Conservation (phyloP, 2,329 filamentous ascomycete species). For the Neofusicoccum kwambonambiense region DNA sequence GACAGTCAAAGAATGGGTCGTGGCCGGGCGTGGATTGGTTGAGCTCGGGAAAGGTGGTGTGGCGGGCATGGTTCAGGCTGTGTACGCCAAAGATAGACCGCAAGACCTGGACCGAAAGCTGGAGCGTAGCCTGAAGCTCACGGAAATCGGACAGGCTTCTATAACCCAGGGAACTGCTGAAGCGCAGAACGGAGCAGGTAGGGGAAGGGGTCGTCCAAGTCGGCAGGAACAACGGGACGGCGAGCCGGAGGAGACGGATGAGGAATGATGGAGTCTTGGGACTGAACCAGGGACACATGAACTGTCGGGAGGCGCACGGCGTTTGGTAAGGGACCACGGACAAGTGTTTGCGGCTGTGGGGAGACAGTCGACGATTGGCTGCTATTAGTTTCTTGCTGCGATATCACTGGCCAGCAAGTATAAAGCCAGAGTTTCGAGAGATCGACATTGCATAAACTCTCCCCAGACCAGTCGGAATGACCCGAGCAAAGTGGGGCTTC, state of each 20-base stretch:
- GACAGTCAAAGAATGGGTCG: slow-evolving; percentile 74
- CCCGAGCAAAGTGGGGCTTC: neutral
- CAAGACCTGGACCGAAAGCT: slow-evolving; percentile 35
- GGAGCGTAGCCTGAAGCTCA: slow-evolving; percentile 30
- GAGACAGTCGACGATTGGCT: neutral
- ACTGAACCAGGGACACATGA: too few relatives aligned
- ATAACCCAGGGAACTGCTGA: neutral
- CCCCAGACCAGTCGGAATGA: neutral
- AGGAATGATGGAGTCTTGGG: neutral
- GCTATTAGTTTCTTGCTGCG: neutral
- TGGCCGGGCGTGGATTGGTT: slow-evolving; percentile 80
- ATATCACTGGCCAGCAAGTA: neutral
- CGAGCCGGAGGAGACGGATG: slow-evolving; percentile 13
- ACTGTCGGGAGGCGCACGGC: slow-evolving; percentile 4
- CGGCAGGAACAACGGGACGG: slow-evolving; percentile 1
- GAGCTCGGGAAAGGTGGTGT: slow-evolving; percentile 80
- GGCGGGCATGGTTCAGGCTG: slow-evolving; percentile 62
- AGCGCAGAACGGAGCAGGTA: neutral
- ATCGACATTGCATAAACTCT: neutral
- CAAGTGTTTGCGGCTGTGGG: neutral
- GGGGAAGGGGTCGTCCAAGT: neutral
- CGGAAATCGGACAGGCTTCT: neutral
- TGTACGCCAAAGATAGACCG: slow-evolving; percentile 46
- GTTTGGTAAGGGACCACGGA: neutral
- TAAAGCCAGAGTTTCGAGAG: neutral